Percentiles rank a stretch among this genome's conserved stretches.
These are phyloP conservation scores for Friedmanniomyces simplex DNA, from an alignment of 495 filamentous ascomycete species.

Conservation along the genomic window DNA sequence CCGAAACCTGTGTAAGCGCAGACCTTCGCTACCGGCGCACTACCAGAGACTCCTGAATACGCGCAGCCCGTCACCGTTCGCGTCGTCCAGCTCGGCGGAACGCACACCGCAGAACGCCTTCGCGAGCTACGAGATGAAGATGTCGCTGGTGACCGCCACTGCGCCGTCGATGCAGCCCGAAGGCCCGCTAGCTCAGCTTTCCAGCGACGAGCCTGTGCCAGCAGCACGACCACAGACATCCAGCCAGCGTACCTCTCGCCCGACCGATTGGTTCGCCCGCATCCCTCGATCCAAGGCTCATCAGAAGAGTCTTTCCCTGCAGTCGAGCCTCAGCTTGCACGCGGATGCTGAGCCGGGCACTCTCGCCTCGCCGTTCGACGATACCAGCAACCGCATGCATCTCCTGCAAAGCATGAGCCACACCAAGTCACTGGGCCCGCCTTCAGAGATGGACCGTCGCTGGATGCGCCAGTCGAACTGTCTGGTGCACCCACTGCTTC, in stretches of 20 bases:
- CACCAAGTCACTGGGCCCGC: slow-evolving; percentile 15
- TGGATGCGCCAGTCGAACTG: slow-evolving; percentile 21
- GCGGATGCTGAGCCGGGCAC: neutral
- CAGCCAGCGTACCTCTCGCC: slow-evolving; percentile 11
- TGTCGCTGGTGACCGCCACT: slow-evolving; percentile 73
- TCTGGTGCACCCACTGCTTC: slow-evolving; percentile 15
- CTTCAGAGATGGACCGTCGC: slow-evolving; percentile 15
- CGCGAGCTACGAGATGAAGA: slow-evolving; percentile 67
- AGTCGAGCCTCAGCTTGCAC: slow-evolving; percentile 31
- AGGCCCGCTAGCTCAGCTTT: slow-evolving; percentile 56
- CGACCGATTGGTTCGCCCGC: slow-evolving; percentile 19
- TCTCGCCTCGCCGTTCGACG: slow-evolving; percentile 25
- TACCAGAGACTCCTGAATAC: slow-evolving; percentile 62
- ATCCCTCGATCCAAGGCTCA: slow-evolving; percentile 28
- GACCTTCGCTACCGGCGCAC: slow-evolving; percentile 55
- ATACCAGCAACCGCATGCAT: neutral
- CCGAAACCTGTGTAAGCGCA: slow-evolving; percentile 71
- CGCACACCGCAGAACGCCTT: slow-evolving; percentile 35
- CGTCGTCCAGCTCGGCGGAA: slow-evolving; percentile 33
- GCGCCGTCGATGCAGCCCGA: slow-evolving; percentile 67
- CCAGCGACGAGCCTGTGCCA: slow-evolving; percentile 30
- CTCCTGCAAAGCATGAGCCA: slow-evolving; percentile 15
- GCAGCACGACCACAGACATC: slow-evolving; percentile 10
- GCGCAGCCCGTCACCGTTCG: slow-evolving; percentile 63
- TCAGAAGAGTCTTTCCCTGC: slow-evolving; percentile 35